Evolutionary conservation across 768 basidiomycete species (phyloP).

Genomic region (Auricularia auricula-judae): DNA sequence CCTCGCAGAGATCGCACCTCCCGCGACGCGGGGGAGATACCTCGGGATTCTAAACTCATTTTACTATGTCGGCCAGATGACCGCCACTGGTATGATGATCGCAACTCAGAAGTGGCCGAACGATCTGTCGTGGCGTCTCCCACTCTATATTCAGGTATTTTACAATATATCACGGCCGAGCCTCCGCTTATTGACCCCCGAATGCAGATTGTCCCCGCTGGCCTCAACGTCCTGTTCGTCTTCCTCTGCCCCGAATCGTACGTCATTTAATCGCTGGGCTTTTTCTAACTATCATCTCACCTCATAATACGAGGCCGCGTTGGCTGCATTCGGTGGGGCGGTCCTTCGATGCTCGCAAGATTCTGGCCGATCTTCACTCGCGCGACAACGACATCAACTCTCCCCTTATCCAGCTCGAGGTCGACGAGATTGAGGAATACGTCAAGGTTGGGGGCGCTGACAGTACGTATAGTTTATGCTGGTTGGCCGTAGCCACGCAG

Average conservation of each 20-base stretch:
- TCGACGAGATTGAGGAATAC: slow-evolving; percentile 42
- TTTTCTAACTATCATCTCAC: background rate
- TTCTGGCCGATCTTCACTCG: slow-evolving; percentile 40
- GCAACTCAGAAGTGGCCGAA: slow-evolving; percentile 32
- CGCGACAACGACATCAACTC: slow-evolving; percentile 33
- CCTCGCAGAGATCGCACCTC: slow-evolving; percentile 39
- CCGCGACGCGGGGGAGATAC: slow-evolving; percentile 36
- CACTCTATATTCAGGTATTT: slow-evolving; percentile 36
- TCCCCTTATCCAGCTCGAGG: slow-evolving; percentile 40
- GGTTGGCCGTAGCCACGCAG: no score
- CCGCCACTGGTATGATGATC: slow-evolving; percentile 46
- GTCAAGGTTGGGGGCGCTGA: slow-evolving; percentile 28
- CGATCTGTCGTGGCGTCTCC: slow-evolving; percentile 38
- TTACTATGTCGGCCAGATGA: slow-evolving; percentile 38
- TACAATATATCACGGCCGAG: background rate
- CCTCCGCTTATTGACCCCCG: background rate
- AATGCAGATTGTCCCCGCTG: slow-evolving; percentile 32
- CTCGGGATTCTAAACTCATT: slow-evolving; percentile 42
- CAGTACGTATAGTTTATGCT: no score
- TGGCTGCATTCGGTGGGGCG: slow-evolving; percentile 43
- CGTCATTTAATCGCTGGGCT: background rate
- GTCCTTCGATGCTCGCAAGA: slow-evolving; percentile 27
- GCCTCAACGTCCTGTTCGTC: slow-evolving; percentile 36
- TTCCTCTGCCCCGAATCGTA: slow-evolving; percentile 43
- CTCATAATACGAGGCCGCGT: slow-evolving; percentile 27